phyloP scores from a whole-genome alignment of 495 filamentous ascomycete genomes.

The Annulohypoxylon stygium region DNA sequence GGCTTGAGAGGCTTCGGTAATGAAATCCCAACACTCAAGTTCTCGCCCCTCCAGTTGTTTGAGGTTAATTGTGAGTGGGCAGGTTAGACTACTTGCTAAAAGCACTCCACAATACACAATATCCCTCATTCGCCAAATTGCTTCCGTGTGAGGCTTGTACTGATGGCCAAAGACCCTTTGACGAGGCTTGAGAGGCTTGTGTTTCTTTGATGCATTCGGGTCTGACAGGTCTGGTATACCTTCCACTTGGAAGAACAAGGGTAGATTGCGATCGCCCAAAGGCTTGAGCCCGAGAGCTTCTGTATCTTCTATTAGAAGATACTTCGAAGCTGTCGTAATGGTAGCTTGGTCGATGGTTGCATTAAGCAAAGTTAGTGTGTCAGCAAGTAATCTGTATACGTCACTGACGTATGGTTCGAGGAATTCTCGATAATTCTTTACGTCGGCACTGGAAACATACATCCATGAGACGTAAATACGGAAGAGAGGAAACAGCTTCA shows the following conservation, averaged over 20 bases:
- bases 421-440: conserved; percentile 54
- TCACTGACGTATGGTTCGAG: conserved; percentile 59
- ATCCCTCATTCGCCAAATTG: conserved; percentile 52
- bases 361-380: conserved; percentile 53
- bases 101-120: conserved; percentile 53
- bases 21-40: conserved; percentile 46
- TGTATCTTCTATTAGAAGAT: conserved; percentile 57
- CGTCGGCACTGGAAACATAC: conserved; percentile 54
- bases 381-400: conserved; percentile 55
- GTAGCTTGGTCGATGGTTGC: conserved; percentile 49
- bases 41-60: conserved; percentile 36
- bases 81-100: conserved; percentile 41
- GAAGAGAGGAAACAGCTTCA: conserved; percentile 55
- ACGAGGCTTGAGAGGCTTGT: conserved; percentile 45
- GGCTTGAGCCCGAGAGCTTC: conserved; percentile 58
- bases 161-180: conserved; percentile 48
- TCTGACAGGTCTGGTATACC: conserved; percentile 12
- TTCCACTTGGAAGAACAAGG: conserved; percentile 41
- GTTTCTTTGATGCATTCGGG: conserved; percentile 18
- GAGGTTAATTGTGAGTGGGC: conserved; percentile 37
- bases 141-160: conserved; percentile 47
- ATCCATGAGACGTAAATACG: conserved; percentile 63
- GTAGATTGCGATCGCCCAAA: conserved; percentile 50
- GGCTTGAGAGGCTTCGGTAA: conserved; percentile 28
- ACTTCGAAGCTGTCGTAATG: conserved; percentile 45